Conservation (phyloP, 2,329 filamentous ascomycete genomes). For the Westerdykella ornata region DNA sequence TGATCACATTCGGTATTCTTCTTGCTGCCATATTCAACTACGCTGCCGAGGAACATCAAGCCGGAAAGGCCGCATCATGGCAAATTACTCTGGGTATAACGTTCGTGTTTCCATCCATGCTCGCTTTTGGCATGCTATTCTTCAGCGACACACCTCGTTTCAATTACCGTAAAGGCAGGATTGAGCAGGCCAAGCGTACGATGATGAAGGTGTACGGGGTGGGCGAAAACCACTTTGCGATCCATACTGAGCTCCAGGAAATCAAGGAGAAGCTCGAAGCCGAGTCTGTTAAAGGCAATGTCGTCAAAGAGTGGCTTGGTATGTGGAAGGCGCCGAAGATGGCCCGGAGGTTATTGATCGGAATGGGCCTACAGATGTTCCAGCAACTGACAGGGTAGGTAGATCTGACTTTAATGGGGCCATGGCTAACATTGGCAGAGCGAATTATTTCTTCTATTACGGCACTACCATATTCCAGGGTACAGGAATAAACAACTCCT, state of each 20-base stretch:
- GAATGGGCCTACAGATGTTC: conserved; percentile 56
- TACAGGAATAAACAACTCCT: conserved; percentile 39
- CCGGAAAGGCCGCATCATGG: conserved; percentile 50
- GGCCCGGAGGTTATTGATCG: conserved; percentile 55
- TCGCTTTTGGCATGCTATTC: conserved; percentile 47
- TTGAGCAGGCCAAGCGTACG: conserved; percentile 45
- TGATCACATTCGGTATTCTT: conserved; percentile 62
- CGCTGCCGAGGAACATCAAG: conserved; percentile 47
- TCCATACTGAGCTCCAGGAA: conserved; percentile 48
- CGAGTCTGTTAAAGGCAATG: conserved; percentile 32
- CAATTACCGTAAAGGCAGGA: conserved; percentile 49
- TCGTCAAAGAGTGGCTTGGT: conserved; percentile 51
- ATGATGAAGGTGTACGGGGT: conserved; percentile 51
- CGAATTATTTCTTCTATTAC: conserved; percentile 59
- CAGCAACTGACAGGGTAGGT: conserved; percentile 57
- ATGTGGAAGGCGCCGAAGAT: conserved; percentile 60
- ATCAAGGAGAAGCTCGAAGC: conserved; percentile 50
- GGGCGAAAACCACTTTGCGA: conserved; percentile 46
- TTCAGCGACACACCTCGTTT: conserved; percentile 52
- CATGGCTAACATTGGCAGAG: conserved; percentile 15
- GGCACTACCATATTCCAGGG: conserved; percentile 40
- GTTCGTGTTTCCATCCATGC: conserved; percentile 49
- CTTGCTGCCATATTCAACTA: conserved; percentile 48
- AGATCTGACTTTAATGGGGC: background rate
- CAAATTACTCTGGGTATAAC: conserved; percentile 55